Conservation (phyloP, 2,329 filamentous ascomycete species). For the Diaporthe longicolla region DNA sequence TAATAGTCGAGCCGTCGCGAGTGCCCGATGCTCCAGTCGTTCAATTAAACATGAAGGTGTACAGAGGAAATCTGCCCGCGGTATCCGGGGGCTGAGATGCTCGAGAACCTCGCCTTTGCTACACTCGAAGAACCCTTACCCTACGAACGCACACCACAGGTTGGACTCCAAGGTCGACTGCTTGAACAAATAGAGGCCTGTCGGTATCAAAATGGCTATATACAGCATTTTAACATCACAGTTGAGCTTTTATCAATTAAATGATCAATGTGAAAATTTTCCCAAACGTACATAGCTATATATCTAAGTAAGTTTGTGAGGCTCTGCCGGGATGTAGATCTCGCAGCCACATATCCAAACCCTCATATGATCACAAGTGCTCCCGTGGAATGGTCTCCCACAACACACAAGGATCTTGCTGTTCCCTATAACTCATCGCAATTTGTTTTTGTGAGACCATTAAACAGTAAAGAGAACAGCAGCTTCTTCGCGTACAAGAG, state of each 20-base stretch:
- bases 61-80: constrained; percentile 14
- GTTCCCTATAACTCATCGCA: too few relatives aligned
- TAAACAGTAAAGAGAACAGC: neutral
- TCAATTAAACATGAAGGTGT: neutral
- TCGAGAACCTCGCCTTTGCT: neutral
- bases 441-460: too few relatives aligned
- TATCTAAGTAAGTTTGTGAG: neutral
- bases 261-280: neutral
- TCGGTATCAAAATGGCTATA: neutral
- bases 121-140: constrained; percentile 14
- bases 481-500: neutral
- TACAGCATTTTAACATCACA: neutral
- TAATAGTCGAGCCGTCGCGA: neutral
- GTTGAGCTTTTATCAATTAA: neutral
- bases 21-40: neutral
- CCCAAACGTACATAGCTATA: neutral
- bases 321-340: too few relatives aligned
- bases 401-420: too few relatives aligned
- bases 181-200: neutral
- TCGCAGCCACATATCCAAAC: too few relatives aligned
- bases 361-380: too few relatives aligned
- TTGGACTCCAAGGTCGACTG: too few relatives aligned
- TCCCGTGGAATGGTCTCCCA: too few relatives aligned
- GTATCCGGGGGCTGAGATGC: neutral
- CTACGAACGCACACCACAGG: neutral